Conservation (phyloP, 371 early-diverging fungal species). For the Umbelopsis sp. region DNA sequence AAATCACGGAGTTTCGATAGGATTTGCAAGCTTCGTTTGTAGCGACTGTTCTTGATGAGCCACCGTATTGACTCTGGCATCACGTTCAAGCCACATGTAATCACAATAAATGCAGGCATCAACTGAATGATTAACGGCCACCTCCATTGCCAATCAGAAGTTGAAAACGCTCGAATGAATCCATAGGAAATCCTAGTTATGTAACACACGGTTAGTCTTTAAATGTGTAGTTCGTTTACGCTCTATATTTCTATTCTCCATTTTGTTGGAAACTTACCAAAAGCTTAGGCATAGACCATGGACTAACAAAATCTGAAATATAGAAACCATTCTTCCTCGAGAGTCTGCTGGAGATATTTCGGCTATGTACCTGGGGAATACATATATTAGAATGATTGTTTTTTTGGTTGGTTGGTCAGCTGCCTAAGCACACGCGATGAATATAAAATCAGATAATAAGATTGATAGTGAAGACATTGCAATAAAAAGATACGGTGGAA, state of each 20-base stretch:
- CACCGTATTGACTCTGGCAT: conserved; percentile 10
- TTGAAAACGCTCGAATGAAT: conserved; percentile 15
- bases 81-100: neutral
- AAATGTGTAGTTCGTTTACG: neutral
- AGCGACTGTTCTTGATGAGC: neutral
- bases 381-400: neutral
- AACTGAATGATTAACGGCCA: conserved; percentile 6
- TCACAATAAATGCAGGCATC: neutral
- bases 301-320: neutral
- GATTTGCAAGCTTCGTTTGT: conserved; percentile 1
- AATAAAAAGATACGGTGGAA: neutral
- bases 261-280: conserved; percentile 13
- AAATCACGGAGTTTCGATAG: conserved; percentile 2
- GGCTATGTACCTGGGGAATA: conserved; percentile 1
- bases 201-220: neutral
- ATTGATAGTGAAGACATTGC: too few species aligned
- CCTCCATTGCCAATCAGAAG: conserved; percentile 5
- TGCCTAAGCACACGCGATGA: neutral
- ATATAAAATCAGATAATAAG: too few species aligned
- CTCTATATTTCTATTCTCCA: too few species aligned
- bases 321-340: conserved; percentile 5
- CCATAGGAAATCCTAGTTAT: conserved; percentile 24
- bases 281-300: conserved; percentile 15
- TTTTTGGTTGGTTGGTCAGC: too few species aligned
- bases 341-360: neutral